These are phyloP conservation scores for Carex sylvatica DNA, from an alignment of 202 grass and related monocot species.

Conservation along the genomic window DNA sequence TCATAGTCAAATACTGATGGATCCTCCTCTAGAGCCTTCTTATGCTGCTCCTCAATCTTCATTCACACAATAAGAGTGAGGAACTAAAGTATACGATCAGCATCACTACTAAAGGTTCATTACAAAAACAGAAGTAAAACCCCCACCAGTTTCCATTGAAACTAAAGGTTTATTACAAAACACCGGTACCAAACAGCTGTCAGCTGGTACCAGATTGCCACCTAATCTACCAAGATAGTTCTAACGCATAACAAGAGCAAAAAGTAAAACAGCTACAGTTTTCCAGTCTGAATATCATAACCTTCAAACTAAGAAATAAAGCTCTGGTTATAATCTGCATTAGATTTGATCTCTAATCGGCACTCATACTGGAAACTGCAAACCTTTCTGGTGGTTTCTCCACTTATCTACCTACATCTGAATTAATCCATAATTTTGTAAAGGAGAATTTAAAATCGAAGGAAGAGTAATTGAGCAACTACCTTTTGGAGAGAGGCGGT, in stretches of 20 bases:
- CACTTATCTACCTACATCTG: background rate
- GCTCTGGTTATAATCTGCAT: background rate
- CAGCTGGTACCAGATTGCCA: no score
- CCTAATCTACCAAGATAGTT: no score
- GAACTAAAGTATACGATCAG: background rate
- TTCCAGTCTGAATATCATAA: no score
- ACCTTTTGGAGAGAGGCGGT: conserved; percentile 79
- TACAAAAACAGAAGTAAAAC: no score
- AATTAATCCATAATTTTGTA: background rate
- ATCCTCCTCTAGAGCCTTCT: conserved; percentile 90
- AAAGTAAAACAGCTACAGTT: no score
- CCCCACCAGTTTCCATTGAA: no score
- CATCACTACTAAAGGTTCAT: no score
- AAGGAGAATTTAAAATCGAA: background rate
- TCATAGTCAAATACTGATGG: conserved; percentile 91
- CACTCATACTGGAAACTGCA: background rate
- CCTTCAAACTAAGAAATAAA: background rate
- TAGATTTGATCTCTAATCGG: background rate
- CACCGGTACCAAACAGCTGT: no score
- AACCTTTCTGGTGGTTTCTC: background rate
- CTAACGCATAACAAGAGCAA: no score
- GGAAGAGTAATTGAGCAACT: background rate
- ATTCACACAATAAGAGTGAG: background rate
- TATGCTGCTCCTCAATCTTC: conserved; percentile 80
- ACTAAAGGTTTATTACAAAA: no score